These are phyloP conservation scores for Lyophyllum atratum DNA, from an alignment of 768 basidiomycete species.

Conservation along the genomic window DNA sequence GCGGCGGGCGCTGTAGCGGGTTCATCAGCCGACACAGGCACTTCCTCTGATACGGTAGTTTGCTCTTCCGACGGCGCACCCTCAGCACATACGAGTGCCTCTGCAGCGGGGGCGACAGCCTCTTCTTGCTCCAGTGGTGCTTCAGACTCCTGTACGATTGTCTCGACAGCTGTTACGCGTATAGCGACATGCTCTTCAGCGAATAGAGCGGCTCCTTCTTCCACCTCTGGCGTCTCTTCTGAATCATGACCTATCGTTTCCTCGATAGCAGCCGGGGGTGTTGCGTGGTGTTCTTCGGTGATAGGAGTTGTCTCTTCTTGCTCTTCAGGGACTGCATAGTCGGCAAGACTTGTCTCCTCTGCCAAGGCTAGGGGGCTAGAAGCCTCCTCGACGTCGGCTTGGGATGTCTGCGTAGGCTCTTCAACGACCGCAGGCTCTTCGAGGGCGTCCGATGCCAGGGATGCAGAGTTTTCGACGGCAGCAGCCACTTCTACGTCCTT, in stretches of 20 bases:
- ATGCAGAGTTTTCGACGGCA: neutral
- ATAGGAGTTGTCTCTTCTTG: neutral
- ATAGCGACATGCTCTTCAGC: no score
- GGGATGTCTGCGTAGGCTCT: neutral
- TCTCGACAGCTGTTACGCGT: neutral
- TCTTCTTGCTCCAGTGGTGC: neutral
- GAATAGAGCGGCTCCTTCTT: neutral
- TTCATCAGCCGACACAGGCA: neutral
- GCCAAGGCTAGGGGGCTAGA: neutral
- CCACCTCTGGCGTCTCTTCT: neutral
- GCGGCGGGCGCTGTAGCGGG: neutral
- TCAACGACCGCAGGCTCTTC: neutral
- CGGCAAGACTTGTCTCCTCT: neutral
- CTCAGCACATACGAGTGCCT: neutral
- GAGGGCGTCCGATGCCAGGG: no score
- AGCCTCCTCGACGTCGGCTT: neutral
- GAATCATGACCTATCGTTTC: neutral
- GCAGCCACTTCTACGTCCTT: neutral
- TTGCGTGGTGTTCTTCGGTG: neutral
- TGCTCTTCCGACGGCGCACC: neutral
- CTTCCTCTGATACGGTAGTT: neutral
- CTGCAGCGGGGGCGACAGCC: neutral
- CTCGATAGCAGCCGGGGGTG: conserved; percentile 2
- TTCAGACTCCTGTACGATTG: neutral
- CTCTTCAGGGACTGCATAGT: neutral